Evolutionary conservation across 257 asterid species (phyloP).

Genomic region (Gentiana macrophylla): DNA sequence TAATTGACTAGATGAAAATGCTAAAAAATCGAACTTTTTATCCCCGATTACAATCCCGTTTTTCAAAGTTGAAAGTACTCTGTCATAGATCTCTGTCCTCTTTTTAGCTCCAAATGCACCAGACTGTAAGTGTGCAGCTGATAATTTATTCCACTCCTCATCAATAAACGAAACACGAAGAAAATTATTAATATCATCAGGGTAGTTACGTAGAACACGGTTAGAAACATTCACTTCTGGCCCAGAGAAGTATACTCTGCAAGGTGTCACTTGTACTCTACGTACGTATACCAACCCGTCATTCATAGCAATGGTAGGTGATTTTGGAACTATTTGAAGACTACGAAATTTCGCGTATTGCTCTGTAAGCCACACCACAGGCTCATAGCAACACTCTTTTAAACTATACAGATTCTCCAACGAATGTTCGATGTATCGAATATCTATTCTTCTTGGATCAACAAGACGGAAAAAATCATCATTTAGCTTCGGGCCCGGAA

Average conservation of each 20-base stretch:
- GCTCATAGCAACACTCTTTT: conserved; percentile 85
- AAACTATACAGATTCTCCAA: conserved; percentile 43
- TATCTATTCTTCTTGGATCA: conserved; percentile 29
- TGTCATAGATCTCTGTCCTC: conserved; percentile 47
- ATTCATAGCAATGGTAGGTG: conserved; percentile 50
- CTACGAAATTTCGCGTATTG: conserved; percentile 19
- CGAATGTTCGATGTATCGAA: conserved; percentile 50
- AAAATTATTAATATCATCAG: conserved; percentile 46
- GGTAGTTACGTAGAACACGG: conserved; percentile 62
- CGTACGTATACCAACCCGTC: conserved; percentile 69
- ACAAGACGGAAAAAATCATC: conserved; percentile 35
- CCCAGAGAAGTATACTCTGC: conserved; percentile 66
- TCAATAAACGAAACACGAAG: conserved; percentile 86
- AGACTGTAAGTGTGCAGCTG: conserved; percentile 46
- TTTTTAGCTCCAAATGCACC: conserved; percentile 22
- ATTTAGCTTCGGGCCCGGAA: conserved; percentile 63
- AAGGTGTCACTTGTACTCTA: conserved; percentile 85
- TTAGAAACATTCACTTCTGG: conserved; percentile 80
- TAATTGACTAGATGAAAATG: conserved; percentile 88
- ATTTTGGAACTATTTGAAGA: conserved; percentile 34
- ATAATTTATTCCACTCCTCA: conserved; percentile 78
- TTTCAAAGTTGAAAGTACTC: conserved; percentile 50
- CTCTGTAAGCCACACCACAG: conserved; percentile 48
- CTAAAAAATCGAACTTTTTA: conserved; percentile 71
- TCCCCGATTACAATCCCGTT: conserved; percentile 66